Evolutionary conservation across 116 monocot genomes (phyloP), one percentile per base, ranked within the genome.

Genomic region (Phalaenopsis hybrid): DNA sequence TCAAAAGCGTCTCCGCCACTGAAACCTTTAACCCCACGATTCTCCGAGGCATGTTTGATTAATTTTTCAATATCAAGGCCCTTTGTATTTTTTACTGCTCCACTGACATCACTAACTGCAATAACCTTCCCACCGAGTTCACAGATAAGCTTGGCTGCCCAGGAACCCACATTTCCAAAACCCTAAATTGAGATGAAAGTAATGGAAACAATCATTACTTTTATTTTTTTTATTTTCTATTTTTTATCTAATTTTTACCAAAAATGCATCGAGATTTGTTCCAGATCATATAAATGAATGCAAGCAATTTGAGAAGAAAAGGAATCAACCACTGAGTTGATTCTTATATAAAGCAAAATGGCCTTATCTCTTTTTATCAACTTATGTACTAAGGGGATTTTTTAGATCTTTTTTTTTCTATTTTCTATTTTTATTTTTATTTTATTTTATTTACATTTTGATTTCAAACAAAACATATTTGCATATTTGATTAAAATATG

Each of bases 141-240:
- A 41, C 12, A 76, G 44, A 90, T 90, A 34, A 90, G 85, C 55
- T 82, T 81, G 41, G 90, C 90, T 7, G 90, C 90, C 90, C 90
- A 90, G 4, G 90, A 90, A 16, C 90, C 90, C 9, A 90, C 90
- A 77, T 90, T 90, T 44, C 90, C 90, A 75, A 90, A 90, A 6
- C 90, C 90, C 90, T 87, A 68, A 79, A 81, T 83, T 81, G 20
- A 37, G 6, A 55, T 37, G 80, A 52, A 41, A 25, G 28, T 23
- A 28, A 28, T 28, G 28, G 28, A 28, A 28, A 28, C 28, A 28
- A 28, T 28, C 28, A 28, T 28, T 28, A 28, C 28, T 28, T 28
- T 28, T 28, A 28, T n/a, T 28, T 28, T 28, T 28, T 28, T 28
- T 28, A 28, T 28, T 28, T 28, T 28, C 28, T 28, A 28, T 28